Evolutionary conservation across 2,329 filamentous ascomycete genomes (phyloP).

Genomic region (Whalleya microplaca): DNA sequence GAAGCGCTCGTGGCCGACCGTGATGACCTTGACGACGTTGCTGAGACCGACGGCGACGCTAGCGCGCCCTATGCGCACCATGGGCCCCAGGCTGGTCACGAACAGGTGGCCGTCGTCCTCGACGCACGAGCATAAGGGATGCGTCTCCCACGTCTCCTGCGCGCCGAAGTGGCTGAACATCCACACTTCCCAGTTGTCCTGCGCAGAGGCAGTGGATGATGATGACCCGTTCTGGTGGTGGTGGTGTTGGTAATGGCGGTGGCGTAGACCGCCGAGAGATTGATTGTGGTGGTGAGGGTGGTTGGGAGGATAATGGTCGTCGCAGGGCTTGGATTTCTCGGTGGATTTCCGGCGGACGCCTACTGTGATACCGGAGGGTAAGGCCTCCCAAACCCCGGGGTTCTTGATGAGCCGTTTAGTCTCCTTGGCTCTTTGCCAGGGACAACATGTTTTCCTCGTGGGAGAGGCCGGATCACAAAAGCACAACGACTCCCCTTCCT

Average conservation of each 20-base stretch:
- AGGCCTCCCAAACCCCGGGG: conserved; percentile 67
- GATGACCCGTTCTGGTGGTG: too few relatives aligned
- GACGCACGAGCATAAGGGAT: conserved; percentile 46
- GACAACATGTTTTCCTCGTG: conserved; percentile 49
- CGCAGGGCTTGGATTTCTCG: conserved; percentile 27
- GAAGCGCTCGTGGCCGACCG: conserved; percentile 67
- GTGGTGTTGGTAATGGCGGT: too few relatives aligned
- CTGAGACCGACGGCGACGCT: conserved; percentile 74
- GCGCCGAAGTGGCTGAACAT: conserved; percentile 51
- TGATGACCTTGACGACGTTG: conserved; percentile 73
- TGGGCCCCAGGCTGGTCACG: conserved; percentile 68
- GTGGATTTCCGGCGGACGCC: conserved; percentile 59
- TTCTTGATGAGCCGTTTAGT: conserved; percentile 58
- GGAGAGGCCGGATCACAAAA: conserved; percentile 51
- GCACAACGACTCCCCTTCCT: conserved; percentile 60
- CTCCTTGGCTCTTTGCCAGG: conserved; percentile 57
- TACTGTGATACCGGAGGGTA: conserved; percentile 63
- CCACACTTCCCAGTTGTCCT: conserved; percentile 59
- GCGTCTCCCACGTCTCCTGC: conserved; percentile 49
- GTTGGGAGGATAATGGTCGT: conserved; percentile 1
- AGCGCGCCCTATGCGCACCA: conserved; percentile 62
- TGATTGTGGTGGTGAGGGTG: conserved; percentile 21
- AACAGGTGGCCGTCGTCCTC: conserved; percentile 59
- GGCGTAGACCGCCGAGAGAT: conserved; percentile 34
- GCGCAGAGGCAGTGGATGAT: background rate